Conservation (phyloP, 2,329 filamentous ascomycete genomes). For the Diaporthe longicolla region DNA sequence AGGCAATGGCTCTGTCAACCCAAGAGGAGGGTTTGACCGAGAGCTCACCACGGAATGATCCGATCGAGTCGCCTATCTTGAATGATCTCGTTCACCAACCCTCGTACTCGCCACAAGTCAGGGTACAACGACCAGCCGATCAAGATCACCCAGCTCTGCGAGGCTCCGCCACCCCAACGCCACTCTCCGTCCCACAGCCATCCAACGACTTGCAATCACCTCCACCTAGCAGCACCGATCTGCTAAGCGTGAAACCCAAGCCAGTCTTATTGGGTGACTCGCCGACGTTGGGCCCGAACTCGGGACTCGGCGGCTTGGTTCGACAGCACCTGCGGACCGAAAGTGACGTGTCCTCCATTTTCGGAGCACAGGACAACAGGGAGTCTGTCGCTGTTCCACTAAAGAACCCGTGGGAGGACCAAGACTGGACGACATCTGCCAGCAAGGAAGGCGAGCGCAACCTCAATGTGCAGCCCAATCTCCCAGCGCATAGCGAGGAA, state of each 20-base stretch:
- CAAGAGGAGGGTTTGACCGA: constrained; percentile 52
- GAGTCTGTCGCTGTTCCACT: constrained; percentile 25
- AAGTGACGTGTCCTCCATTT: constrained; percentile 87
- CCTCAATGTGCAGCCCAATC: background rate
- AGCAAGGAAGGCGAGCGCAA: constrained; percentile 12
- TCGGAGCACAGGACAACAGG: constrained; percentile 57
- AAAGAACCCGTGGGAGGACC: constrained; percentile 27
- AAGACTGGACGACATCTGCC: constrained; percentile 2
- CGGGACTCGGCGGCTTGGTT: constrained; percentile 84
- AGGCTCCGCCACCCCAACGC: constrained; percentile 59
- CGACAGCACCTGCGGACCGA: constrained; percentile 86
- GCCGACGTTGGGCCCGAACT: constrained; percentile 80
- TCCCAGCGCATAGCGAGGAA: background rate
- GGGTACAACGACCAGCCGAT: constrained; percentile 64
- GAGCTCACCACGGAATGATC: constrained; percentile 61
- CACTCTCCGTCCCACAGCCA: constrained; percentile 54
- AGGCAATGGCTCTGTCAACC: constrained; percentile 46
- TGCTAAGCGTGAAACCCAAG: constrained; percentile 45
- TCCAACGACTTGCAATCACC: constrained; percentile 46
- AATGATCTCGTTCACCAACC: constrained; percentile 42
- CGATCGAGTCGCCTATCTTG: constrained; percentile 53
- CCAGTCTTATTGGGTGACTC: constrained; percentile 70
- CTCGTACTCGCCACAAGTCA: constrained; percentile 53
- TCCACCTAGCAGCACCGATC: constrained; percentile 45
- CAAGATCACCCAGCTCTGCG: constrained; percentile 69